Evolutionary conservation across 2,329 filamentous ascomycete genomes (phyloP), one percentile per base, ranked within the genome.

Genomic region (Thermothelomyces thermophilus): DNA sequence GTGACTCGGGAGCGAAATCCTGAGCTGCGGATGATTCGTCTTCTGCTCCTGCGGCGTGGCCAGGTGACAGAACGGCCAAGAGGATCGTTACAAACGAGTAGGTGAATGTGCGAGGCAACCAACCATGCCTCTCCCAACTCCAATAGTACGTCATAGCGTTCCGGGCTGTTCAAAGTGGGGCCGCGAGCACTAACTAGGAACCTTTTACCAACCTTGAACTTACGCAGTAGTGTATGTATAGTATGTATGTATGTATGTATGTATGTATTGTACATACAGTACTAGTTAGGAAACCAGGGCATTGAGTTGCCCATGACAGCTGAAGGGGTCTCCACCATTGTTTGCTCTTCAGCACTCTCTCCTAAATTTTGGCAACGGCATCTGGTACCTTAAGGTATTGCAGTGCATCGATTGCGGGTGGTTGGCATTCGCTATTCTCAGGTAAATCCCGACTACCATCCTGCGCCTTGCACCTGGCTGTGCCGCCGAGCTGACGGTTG

Each of bases 251-350:
- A n/a, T n/a, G n/a, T n/a, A n/a, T n/a, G n/a, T n/a, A n/a, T n/a
- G n/a, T n/a, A n/a, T n/a, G n/a, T n/a, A n/a, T n/a, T n/a, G n/a
- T n/a, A n/a, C n/a, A n/a, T n/a, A n/a, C n/a, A n/a, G n/a, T n/a
- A n/a, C n/a, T n/a, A n/a, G n/a, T n/a, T n/a, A n/a, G n/a, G n/a
- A n/a, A n/a, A n/a, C n/a, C n/a, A n/a, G n/a, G 9, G 5, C 24
- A 26, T 26, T 9, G 24, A 26, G 56, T 56, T 58, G 56, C 56
- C 53, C 54, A 50, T 56, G 56, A 50, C 56, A 56, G 56, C 54
- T 54, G 41, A 28, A 36, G 10, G 37, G 49, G 31, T 46, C 33
- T 11, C 56, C 53, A 52, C 53, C 43, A 40, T 52, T 51, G 55
- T 53, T 56, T 50, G 33, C 41, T 51, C 30, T 36, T 28, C 10